Percentiles rank a stretch among this genome's conserved stretches.
phyloP scores from a whole-genome alignment of 495 filamentous ascomycete genomes.

The Immersiella caudata region DNA sequence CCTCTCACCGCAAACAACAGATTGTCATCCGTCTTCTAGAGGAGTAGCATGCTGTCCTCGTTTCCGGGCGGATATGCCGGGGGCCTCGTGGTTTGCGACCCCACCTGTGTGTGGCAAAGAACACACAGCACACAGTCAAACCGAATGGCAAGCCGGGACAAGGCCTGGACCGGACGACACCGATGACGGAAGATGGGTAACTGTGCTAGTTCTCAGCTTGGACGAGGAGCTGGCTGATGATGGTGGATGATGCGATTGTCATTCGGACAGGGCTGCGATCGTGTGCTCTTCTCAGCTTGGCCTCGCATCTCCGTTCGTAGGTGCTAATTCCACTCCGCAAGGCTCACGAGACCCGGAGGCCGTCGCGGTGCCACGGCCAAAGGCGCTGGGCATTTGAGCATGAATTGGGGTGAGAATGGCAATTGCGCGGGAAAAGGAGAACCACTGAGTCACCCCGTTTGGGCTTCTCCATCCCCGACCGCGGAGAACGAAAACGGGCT shows the following conservation, averaged over 20 bases:
- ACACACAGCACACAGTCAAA: background rate
- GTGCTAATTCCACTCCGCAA: background rate
- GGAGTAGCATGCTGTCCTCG: no score
- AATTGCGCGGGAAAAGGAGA: background rate
- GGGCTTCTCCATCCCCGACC: background rate
- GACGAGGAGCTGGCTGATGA: background rate
- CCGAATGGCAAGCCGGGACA: background rate
- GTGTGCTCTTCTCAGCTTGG: background rate
- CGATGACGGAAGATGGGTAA: background rate
- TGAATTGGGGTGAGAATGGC: background rate
- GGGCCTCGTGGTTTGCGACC: background rate
- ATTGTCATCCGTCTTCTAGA: background rate
- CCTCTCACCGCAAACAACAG: conserved; percentile 4
- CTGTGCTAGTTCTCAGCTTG: background rate
- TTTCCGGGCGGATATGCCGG: background rate
- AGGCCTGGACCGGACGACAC: background rate
- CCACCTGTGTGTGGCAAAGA: background rate
- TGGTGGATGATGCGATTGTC: background rate
- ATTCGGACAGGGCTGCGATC: conserved; percentile 2
- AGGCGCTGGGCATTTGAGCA: background rate
- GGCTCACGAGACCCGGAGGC: conserved; percentile 6
- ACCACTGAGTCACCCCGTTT: conserved; percentile 3
- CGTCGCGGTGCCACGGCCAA: background rate
- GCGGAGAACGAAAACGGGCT: background rate
- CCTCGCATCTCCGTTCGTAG: background rate